These are phyloP conservation scores for Boletus vinaceobasis DNA, from an alignment of 768 basidiomycete species.

Conservation along the genomic window DNA sequence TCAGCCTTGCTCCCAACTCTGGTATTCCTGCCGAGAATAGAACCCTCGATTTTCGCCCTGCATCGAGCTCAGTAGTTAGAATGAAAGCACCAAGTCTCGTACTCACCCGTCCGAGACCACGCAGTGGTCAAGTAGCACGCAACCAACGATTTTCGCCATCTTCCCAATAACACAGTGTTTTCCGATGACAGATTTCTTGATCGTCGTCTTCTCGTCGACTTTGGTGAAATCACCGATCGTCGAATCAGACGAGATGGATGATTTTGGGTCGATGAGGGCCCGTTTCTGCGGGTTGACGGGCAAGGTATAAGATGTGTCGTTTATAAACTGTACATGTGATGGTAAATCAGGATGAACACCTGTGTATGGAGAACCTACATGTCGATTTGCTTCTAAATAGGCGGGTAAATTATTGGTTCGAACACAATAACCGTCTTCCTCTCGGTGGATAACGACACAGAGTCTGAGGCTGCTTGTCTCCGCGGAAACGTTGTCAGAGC, in stretches of 20 bases:
- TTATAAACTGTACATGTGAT: slow-evolving; percentile 39
- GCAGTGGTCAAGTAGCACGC: slow-evolving; percentile 86
- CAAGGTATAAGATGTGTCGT: slow-evolving; percentile 47
- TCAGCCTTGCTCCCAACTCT: slow-evolving; percentile 70
- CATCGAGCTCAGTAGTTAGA: slow-evolving; percentile 6
- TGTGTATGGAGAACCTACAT: slow-evolving; percentile 43
- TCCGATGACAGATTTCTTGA: slow-evolving; percentile 79
- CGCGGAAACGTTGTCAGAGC: slow-evolving; percentile 34
- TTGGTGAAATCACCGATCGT: slow-evolving; percentile 81
- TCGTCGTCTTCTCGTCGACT: slow-evolving; percentile 72
- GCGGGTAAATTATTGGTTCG: slow-evolving; percentile 74
- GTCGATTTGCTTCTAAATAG: slow-evolving; percentile 78
- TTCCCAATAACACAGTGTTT: slow-evolving; percentile 82
- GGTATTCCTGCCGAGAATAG: slow-evolving; percentile 71
- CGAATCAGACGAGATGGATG: slow-evolving; percentile 80
- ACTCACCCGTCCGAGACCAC: slow-evolving; percentile 78
- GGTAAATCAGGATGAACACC: slow-evolving; percentile 13
- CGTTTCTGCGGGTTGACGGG: slow-evolving; percentile 61
- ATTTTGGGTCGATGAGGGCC: slow-evolving; percentile 71
- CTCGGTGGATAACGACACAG: slow-evolving; percentile 58
- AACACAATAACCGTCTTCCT: slow-evolving; percentile 52
- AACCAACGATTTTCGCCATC: slow-evolving; percentile 79
- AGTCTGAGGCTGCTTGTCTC: slow-evolving; percentile 54
- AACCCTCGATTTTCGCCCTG: slow-evolving; percentile 75
- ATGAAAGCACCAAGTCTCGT: neutral